phyloP scores from a whole-genome alignment of 2,329 filamentous ascomycete species.

The Rutstroemia sydowiana region DNA sequence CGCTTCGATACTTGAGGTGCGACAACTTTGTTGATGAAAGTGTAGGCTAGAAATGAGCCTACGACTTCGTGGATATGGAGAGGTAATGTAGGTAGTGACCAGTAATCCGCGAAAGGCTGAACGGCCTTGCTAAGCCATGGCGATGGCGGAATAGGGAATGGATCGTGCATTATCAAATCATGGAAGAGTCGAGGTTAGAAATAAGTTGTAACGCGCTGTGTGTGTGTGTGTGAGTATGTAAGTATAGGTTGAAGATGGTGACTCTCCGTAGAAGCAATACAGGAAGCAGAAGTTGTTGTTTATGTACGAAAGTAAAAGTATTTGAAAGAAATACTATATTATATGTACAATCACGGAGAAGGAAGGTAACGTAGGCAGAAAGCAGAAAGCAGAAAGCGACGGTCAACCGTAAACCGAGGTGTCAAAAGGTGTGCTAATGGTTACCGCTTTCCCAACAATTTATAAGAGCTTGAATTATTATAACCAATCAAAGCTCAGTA shows the following conservation, averaged over 20 bases:
- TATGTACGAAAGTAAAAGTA: slow-evolving; percentile 2
- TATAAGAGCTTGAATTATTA: background rate
- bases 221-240: background rate
- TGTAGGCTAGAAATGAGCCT: slow-evolving; percentile 60
- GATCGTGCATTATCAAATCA: slow-evolving; percentile 40
- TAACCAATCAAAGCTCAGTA: background rate
- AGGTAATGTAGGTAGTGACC: slow-evolving; percentile 59
- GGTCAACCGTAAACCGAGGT: slow-evolving; percentile 1
- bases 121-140: slow-evolving; percentile 46
- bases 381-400: background rate
- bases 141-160: slow-evolving; percentile 53
- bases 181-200: background rate
- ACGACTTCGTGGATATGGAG: slow-evolving; percentile 73
- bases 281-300: slow-evolving; percentile 1
- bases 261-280: background rate
- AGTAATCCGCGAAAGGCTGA: slow-evolving; percentile 55
- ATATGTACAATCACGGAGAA: background rate
- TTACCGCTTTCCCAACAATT: slow-evolving; percentile 3
- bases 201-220: background rate
- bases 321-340: too few species aligned
- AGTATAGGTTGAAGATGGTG: background rate
- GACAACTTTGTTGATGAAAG: slow-evolving; percentile 56
- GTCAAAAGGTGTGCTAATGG: background rate
- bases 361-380: background rate
- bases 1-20: slow-evolving; percentile 59